These are phyloP conservation scores for Penicillium sp. DNA, from an alignment of 2,329 filamentous ascomycete genomes.

Conservation along the genomic window DNA sequence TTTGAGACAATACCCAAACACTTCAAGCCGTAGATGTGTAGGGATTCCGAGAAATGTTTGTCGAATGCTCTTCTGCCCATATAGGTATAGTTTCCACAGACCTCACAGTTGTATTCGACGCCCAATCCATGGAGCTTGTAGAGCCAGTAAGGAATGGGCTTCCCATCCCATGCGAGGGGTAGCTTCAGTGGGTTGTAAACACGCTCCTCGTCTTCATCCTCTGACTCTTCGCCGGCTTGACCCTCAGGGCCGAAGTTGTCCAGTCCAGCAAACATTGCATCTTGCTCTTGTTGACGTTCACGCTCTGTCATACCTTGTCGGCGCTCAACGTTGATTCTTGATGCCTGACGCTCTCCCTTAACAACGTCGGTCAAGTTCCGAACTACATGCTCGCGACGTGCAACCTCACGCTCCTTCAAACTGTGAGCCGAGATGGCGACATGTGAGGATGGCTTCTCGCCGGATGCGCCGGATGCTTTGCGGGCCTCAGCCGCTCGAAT, in stretches of 20 bases:
- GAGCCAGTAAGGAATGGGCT: constrained; percentile 98
- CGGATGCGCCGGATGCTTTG: constrained; percentile 46
- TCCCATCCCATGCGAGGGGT: constrained; percentile 95
- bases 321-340: constrained; percentile 90
- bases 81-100: constrained; percentile 98
- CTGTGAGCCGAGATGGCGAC: constrained; percentile 42
- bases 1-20: constrained; percentile 87
- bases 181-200: constrained; percentile 97
- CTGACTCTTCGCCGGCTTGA: constrained; percentile 62
- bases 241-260: constrained; percentile 41
- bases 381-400: constrained; percentile 82
- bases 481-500: constrained; percentile 75
- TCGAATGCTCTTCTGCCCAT: constrained; percentile 96
- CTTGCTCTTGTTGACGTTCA: constrained; percentile 90
- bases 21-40: constrained; percentile 91
- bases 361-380: constrained; percentile 79
- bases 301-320: constrained; percentile 97
- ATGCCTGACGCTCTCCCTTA: constrained; percentile 84
- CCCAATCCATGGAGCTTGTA: constrained; percentile 96
- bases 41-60: constrained; percentile 95
- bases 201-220: constrained; percentile 77
- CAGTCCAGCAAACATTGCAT: constrained; percentile 73
- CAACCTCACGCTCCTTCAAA: constrained; percentile 85
- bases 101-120: constrained; percentile 92
- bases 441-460: constrained; percentile 28